Percentiles rank a stretch among this genome's conserved stretches.
Conservation (phyloP, 306 rosid genomes). For the Astragalus membranaceus region DNA sequence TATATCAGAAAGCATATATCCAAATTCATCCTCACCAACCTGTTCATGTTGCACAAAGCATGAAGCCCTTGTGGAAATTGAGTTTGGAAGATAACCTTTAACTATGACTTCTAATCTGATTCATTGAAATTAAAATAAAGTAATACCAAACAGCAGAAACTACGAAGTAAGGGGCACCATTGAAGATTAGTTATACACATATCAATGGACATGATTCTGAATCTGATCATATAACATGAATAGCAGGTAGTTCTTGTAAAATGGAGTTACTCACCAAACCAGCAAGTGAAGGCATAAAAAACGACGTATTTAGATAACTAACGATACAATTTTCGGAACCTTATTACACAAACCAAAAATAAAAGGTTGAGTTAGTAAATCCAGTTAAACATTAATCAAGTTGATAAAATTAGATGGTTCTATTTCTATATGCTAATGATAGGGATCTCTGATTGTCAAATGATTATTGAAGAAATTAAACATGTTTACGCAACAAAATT, state of each 20-base stretch:
- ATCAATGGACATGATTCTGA: background rate
- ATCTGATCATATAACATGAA: background rate
- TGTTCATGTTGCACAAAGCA: constrained; percentile 26
- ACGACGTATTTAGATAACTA: background rate
- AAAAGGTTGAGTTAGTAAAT: background rate
- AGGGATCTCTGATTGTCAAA: background rate
- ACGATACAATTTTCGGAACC: background rate
- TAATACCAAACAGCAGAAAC: background rate
- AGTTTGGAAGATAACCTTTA: constrained; percentile 2
- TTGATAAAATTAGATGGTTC: background rate
- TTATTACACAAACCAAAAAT: background rate
- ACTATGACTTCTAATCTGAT: background rate
- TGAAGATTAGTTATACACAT: background rate
- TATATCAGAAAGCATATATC: constrained; percentile 90
- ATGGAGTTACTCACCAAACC: background rate
- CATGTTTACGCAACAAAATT: background rate
- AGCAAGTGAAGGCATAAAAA: background rate
- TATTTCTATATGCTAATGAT: background rate
- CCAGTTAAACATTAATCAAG: background rate
- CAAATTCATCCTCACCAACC: constrained; percentile 99
- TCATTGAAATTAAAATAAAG: background rate
- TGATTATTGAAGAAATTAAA: constrained; percentile 4
- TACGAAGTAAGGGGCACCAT: background rate
- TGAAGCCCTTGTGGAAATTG: background rate
- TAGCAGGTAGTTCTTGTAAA: background rate